phyloP scores from a whole-genome alignment of 805 yeast genomes.

The Suhomyces kilbournensis region DNA sequence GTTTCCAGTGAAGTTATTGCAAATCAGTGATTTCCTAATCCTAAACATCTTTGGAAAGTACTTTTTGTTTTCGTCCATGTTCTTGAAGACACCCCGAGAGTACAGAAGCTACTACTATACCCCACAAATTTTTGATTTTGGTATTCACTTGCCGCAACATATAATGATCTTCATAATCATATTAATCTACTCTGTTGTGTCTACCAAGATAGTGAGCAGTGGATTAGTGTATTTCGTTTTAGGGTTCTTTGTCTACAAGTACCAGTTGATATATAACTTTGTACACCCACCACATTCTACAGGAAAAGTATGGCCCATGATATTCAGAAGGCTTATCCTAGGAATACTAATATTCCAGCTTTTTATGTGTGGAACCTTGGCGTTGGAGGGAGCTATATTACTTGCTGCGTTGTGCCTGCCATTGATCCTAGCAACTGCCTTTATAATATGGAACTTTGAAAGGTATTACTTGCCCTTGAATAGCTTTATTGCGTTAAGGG shows the following conservation, averaged over 20 bases:
- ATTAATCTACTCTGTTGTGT: constrained; percentile 57
- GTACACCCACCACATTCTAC: constrained; percentile 67
- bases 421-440: constrained; percentile 43
- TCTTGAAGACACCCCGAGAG: constrained; percentile 49
- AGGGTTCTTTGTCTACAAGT: constrained; percentile 60
- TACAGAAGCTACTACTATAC: constrained; percentile 51
- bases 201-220: constrained; percentile 57
- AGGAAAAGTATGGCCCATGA: constrained; percentile 66
- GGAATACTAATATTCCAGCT: constrained; percentile 56
- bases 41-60: constrained; percentile 39
- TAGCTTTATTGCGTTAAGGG: constrained; percentile 56
- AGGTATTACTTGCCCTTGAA: constrained; percentile 52
- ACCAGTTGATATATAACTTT: constrained; percentile 57
- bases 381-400: constrained; percentile 54
- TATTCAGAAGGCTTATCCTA: constrained; percentile 52
- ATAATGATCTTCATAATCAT: constrained; percentile 56
- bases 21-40: constrained; percentile 51
- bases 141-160: constrained; percentile 61
- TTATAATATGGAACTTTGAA: constrained; percentile 50
- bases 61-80: constrained; percentile 37
- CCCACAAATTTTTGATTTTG: constrained; percentile 60
- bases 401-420: constrained; percentile 50
- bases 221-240: constrained; percentile 55
- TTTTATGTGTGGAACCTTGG: constrained; percentile 64
- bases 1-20: constrained; percentile 57